These are phyloP conservation scores for Cladophialophora carrionii DNA, from an alignment of 2,329 filamentous ascomycete species.

Conservation along the genomic window DNA sequence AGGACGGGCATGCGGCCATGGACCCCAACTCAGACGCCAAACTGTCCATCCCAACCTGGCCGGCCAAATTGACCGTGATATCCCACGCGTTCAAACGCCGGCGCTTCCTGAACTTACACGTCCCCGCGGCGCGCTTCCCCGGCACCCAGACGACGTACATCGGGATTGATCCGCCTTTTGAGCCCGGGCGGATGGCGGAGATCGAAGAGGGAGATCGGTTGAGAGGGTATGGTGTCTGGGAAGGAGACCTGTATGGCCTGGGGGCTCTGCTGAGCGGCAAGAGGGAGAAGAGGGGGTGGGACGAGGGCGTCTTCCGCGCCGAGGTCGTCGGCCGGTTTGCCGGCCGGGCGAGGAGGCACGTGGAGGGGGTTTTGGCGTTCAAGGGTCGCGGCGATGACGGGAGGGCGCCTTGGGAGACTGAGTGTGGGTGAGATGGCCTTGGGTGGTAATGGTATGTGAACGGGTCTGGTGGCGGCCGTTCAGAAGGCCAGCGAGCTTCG, in stretches of 20 bases:
- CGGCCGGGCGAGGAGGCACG: not conserved
- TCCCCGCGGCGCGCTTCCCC: slow-evolving; percentile 60
- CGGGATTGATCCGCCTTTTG: slow-evolving; percentile 65
- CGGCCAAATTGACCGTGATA: slow-evolving; percentile 63
- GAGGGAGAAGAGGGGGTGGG: slow-evolving; percentile 48
- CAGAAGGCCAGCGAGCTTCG: not conserved
- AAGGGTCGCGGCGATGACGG: not conserved
- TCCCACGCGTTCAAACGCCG: slow-evolving; percentile 70
- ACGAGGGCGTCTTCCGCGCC: slow-evolving; percentile 20
- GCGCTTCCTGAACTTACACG: slow-evolving; percentile 67
- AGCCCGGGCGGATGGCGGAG: slow-evolving; percentile 41
- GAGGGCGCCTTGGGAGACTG: not conserved
- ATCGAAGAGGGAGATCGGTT: slow-evolving; percentile 33
- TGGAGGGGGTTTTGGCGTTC: slow-evolving; percentile 12
- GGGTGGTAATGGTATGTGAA: not conserved
- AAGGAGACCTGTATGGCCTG: slow-evolving; percentile 47
- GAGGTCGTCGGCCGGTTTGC: slow-evolving; percentile 12
- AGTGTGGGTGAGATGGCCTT: not conserved
- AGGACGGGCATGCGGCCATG: too few species aligned
- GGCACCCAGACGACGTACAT: slow-evolving; percentile 52
- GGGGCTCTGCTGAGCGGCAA: slow-evolving; percentile 43
- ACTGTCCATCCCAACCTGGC: slow-evolving; percentile 51
- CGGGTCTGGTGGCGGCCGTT: not conserved
- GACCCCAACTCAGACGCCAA: not conserved
- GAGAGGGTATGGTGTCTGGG: slow-evolving; percentile 48